Evolutionary conservation across 2,329 filamentous ascomycete species (phyloP).

Genomic region (Diaporthe citriasiana): DNA sequence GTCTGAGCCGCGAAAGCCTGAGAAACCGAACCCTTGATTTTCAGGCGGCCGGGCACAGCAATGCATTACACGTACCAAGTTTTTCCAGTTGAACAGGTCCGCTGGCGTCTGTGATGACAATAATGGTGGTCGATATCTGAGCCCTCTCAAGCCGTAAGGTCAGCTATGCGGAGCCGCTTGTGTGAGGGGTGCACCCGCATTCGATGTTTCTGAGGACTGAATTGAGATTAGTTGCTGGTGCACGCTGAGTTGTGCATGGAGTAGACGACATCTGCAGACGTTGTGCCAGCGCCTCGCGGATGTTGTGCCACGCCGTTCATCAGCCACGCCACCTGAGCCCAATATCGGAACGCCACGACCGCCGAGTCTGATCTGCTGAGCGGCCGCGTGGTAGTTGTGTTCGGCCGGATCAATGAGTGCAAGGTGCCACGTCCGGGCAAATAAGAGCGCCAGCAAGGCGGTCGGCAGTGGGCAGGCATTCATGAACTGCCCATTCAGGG

Average conservation of each 20-base stretch:
- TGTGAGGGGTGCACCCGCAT: background rate
- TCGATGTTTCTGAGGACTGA: background rate
- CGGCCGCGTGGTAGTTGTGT: background rate
- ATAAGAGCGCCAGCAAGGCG: slow-evolving; percentile 15
- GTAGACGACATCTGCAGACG: background rate
- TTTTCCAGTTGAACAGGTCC: background rate
- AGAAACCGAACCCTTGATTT: background rate
- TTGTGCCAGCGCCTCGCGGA: slow-evolving; percentile 8
- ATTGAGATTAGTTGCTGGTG: background rate
- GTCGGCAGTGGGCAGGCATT: slow-evolving; percentile 24
- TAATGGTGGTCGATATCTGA: background rate
- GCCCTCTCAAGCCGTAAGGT: background rate
- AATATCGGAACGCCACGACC: slow-evolving; percentile 31
- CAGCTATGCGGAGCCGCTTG: background rate
- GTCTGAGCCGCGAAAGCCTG: too few species aligned
- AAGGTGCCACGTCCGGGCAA: background rate
- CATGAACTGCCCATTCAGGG: slow-evolving; percentile 8
- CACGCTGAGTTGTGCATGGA: slow-evolving; percentile 4
- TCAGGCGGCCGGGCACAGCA: background rate
- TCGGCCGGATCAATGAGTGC: slow-evolving; percentile 1
- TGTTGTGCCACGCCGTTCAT: slow-evolving; percentile 12
- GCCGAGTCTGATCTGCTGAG: slow-evolving; percentile 30
- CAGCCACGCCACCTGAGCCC: slow-evolving; percentile 17
- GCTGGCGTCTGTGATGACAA: background rate
- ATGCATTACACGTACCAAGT: background rate